phyloP scores from a whole-genome alignment of 352 stramenopile species.

The Aphanomyces stellatus region DNA sequence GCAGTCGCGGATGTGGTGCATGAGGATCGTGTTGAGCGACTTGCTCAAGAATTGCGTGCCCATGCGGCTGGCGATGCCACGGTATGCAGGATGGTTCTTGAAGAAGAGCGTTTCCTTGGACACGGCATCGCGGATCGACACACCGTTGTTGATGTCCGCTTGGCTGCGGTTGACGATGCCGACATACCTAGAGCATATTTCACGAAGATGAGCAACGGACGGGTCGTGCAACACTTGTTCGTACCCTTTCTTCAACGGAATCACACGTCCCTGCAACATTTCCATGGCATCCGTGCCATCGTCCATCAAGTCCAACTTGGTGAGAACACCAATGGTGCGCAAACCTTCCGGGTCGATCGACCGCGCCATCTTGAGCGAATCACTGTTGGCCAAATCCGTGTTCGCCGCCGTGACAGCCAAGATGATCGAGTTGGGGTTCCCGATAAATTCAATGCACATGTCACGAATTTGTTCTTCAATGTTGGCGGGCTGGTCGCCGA shows the following conservation, averaged over 20 bases:
- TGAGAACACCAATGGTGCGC: conserved; percentile 98
- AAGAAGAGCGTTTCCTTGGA: conserved; percentile 98
- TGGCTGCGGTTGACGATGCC: conserved; percentile 98
- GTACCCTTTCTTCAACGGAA: conserved; percentile 96
- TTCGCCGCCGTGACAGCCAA: conserved; percentile 98
- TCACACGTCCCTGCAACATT: conserved; percentile 95
- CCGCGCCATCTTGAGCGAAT: conserved; percentile 96
- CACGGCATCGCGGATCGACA: conserved; percentile 92
- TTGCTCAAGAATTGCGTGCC: conserved; percentile 95
- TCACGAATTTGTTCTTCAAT: conserved; percentile 99
- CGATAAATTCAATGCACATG: conserved; percentile 98
- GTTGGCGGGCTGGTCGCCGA: conserved; percentile 98
- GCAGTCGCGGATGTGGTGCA: conserved; percentile 98
- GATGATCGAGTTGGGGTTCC: conserved; percentile 99
- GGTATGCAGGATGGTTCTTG: conserved; percentile 94
- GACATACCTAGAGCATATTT: conserved; percentile 65
- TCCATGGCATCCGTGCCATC: conserved; percentile 96
- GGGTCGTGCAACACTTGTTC: no score
- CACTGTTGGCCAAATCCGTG: conserved; percentile 98
- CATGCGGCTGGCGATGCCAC: conserved; percentile 88
- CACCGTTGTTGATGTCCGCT: conserved; percentile 95
- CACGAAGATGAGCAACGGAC: no score
- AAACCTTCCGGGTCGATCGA: conserved; percentile 89
- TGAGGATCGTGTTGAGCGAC: conserved; percentile 97
- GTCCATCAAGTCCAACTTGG: conserved; percentile 99